phyloP scores from a whole-genome alignment of 192 early-diverging fungal genomes.

The Coemansia sp. region DNA sequence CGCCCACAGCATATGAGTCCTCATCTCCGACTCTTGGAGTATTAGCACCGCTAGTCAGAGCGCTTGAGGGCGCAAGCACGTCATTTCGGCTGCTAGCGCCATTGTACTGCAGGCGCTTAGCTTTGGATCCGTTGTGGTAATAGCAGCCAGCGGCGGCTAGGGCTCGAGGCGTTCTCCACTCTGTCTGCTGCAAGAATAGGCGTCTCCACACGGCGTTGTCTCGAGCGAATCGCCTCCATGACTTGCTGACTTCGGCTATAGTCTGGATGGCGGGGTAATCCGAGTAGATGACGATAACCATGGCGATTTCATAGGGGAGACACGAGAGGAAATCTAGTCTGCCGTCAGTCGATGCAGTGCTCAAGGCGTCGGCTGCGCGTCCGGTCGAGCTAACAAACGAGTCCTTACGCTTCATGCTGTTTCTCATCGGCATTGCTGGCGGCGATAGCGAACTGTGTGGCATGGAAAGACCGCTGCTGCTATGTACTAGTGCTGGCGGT shows the following conservation, averaged over 20 bases:
- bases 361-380: not conserved
- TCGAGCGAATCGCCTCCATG: slow-evolving; percentile 65
- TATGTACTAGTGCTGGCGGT: slow-evolving; percentile 1
- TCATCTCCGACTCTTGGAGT: slow-evolving; percentile 38
- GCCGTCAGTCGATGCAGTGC: slow-evolving; percentile 10
- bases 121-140: slow-evolving; percentile 8
- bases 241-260: slow-evolving; percentile 63
- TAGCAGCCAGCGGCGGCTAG: slow-evolving; percentile 23
- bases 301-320: slow-evolving; percentile 75
- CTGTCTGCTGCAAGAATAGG: slow-evolving; percentile 60
- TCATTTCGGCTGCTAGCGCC: slow-evolving; percentile 2
- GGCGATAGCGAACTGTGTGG: slow-evolving; percentile 5
- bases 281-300: slow-evolving; percentile 65
- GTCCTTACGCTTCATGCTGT: slow-evolving; percentile 48
- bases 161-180: slow-evolving; percentile 55
- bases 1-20: not conserved
- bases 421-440: slow-evolving; percentile 6
- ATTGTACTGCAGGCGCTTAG: not conserved
- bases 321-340: slow-evolving; percentile 61
- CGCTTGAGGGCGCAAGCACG: slow-evolving; percentile 2
- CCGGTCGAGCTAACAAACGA: slow-evolving; percentile 40
- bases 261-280: slow-evolving; percentile 65
- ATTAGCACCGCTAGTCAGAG: slow-evolving; percentile 28
- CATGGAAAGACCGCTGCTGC: slow-evolving; percentile 15
- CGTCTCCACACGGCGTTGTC: slow-evolving; percentile 79